Evolutionary conservation across 176 grass and related monocot genomes (phyloP), one percentile per base, ranked within the genome.

Genomic region (Eleusine indica): DNA sequence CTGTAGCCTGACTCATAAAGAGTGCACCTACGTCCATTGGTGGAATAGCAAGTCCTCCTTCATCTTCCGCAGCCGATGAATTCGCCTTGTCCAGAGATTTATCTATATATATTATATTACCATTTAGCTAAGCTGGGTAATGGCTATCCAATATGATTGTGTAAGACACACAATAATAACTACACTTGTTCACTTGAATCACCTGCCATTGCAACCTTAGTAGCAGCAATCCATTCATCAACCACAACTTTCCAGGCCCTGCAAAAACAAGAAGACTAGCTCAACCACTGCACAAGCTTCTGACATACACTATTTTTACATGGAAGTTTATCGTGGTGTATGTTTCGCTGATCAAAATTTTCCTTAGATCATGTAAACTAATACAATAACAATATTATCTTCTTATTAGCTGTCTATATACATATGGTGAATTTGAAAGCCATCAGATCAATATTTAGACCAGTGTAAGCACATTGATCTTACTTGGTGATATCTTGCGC

Each of bases 171-270:
- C 4, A 41, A 75, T 8, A 11, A 47, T 17, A 83, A 40, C 30
- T 13, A 19, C 21, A 77, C 49, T 56, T 15, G 43, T 73, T 40
- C 10, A 28, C 21, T 7, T 69, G 48, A 14, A 61, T 42, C 68
- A 79, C 67, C 72, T 53, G 77, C 21, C 78, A 76, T 70, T 61
- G 73, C 60, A 56, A 16, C n/a, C 38, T 73, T 54, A 32, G 63
- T 82, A 81, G 71, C 71, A 75, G 18, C 70, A 29, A 86, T 29
- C 92, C 92, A 91, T 40, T 89, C 83, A 79, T 87, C 84, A 21
- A 70, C 80, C n/a, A 61, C 46, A 68, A 52, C 9, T 86, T 89
- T 94, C 92, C 92, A 94, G 74, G 19, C 71, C 28, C 92, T 94
- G 80, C 21, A 85, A 85, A 7, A 47, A 84, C 47, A 76, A 17